A percentile compares a stretch with the other conserved stretches of the same genome.
Evolutionary conservation across 2,329 filamentous ascomycete genomes (phyloP).

Genomic region (Aspergillus carbonarius): DNA sequence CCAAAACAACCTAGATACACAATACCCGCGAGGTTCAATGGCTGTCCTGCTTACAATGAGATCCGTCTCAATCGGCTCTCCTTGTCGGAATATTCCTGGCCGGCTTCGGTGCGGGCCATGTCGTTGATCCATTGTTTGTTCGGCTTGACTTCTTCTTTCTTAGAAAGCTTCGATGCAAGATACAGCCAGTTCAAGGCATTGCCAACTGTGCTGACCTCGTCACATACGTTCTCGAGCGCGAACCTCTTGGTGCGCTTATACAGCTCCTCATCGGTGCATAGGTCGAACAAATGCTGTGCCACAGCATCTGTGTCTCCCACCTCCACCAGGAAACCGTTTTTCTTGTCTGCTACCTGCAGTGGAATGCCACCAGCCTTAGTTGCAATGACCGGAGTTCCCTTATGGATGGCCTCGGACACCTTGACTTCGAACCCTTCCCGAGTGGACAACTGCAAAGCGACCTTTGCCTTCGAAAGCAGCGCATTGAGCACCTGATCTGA

Average conservation of each 20-base stretch:
- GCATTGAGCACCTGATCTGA: constrained; percentile 79
- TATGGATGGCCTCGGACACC: constrained; percentile 78
- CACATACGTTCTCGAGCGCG: constrained; percentile 67
- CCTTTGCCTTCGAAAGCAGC: constrained; percentile 68
- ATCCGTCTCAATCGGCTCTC: constrained; percentile 58
- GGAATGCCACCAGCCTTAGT: constrained; percentile 77
- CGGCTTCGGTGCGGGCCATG: constrained; percentile 66
- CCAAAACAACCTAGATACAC: background rate
- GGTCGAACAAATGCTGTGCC: constrained; percentile 62
- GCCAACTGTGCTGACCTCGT: constrained; percentile 79
- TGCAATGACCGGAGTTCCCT: constrained; percentile 74
- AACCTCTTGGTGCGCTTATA: constrained; percentile 66
- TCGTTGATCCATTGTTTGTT: constrained; percentile 71
- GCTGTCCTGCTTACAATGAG: background rate
- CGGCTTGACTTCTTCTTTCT: constrained; percentile 58
- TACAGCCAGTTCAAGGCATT: constrained; percentile 77
- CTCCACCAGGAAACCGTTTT: constrained; percentile 73
- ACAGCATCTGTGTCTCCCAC: constrained; percentile 69
- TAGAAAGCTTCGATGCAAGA: constrained; percentile 65
- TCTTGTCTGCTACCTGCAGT: constrained; percentile 69
- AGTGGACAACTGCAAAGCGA: constrained; percentile 76
- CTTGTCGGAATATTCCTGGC: constrained; percentile 55
- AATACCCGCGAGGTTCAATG: background rate
- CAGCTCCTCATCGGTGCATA: constrained; percentile 65
- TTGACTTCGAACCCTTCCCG: constrained; percentile 85